phyloP scores from a whole-genome alignment of 345 rosid species.

The Murraya paniculata region DNA sequence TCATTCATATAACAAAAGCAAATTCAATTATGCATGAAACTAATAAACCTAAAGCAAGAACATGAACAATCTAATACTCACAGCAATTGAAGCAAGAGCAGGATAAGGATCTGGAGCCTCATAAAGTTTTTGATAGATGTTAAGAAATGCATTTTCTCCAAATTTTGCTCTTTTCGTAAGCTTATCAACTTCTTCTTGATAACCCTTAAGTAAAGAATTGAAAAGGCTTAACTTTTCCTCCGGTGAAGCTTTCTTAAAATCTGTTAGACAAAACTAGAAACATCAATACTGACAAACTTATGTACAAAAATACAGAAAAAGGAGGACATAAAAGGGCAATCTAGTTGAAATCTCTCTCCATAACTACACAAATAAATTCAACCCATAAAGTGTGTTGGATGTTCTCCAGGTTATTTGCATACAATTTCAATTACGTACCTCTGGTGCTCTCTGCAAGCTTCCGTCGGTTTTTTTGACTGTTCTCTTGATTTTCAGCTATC shows the following conservation, averaged over 20 bases:
- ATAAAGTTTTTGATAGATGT: constrained; percentile 94
- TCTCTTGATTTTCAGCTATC: constrained; percentile 96
- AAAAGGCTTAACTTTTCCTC: constrained; percentile 85
- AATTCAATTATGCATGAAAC: not conserved
- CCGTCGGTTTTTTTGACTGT: constrained; percentile 88
- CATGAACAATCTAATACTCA: constrained; percentile 41
- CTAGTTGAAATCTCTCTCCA: not conserved
- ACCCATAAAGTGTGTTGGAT: not conserved
- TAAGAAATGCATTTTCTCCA: constrained; percentile 96
- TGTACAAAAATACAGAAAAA: not conserved
- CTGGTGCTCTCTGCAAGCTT: constrained; percentile 98
- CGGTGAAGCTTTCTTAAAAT: constrained; percentile 92
- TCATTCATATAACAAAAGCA: not conserved
- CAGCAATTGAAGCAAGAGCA: constrained; percentile 89
- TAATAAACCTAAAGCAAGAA: not conserved
- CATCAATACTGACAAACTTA: not conserved
- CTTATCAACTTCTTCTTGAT: constrained; percentile 99
- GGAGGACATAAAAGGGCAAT: not conserved
- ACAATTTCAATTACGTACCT: constrained; percentile 40
- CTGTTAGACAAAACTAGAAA: constrained; percentile 33
- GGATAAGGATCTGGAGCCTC: constrained; percentile 99
- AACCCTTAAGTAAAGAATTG: constrained; percentile 88
- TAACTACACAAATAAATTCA: not conserved
- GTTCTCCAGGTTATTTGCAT: not conserved
- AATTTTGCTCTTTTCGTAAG: constrained; percentile 97